phyloP scores from a whole-genome alignment of 2,329 filamentous ascomycete species.

The Aspergillus tubingensis region DNA sequence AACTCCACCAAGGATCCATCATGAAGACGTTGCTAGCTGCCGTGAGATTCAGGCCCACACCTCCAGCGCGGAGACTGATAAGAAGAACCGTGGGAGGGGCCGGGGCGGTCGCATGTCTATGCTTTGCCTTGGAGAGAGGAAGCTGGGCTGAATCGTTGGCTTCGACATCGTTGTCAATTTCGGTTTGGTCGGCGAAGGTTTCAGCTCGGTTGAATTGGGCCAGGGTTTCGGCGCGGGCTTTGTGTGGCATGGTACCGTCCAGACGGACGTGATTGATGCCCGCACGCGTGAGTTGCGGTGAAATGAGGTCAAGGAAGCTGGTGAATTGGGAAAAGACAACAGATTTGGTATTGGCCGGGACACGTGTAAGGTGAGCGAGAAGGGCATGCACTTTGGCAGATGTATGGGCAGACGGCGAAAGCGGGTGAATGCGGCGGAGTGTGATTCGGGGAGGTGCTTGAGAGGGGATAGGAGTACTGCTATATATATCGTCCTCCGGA shows the following conservation, averaged over 20 bases:
- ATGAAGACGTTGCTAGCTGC: slow-evolving; percentile 88
- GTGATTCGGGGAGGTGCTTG: slow-evolving; percentile 55
- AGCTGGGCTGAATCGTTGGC: slow-evolving; percentile 20
- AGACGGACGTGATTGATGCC: slow-evolving; percentile 82
- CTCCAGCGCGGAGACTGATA: slow-evolving; percentile 83
- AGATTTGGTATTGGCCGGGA: slow-evolving; percentile 76
- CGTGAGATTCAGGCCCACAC: slow-evolving; percentile 90
- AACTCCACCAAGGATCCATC: slow-evolving; percentile 99
- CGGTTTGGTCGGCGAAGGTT: slow-evolving; percentile 35
- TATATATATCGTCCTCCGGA: slow-evolving; percentile 43
- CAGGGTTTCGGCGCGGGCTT: slow-evolving; percentile 76
- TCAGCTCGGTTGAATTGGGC: slow-evolving; percentile 64
- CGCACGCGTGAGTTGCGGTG: slow-evolving; percentile 71
- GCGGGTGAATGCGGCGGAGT: slow-evolving; percentile 61
- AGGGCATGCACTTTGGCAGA: slow-evolving; percentile 87
- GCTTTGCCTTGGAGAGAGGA: not conserved
- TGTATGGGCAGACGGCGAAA: slow-evolving; percentile 59
- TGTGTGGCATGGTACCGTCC: slow-evolving; percentile 87
- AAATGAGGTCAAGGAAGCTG: slow-evolving; percentile 88
- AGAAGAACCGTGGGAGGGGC: slow-evolving; percentile 62
- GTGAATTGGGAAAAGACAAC: slow-evolving; percentile 98
- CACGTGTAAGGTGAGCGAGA: slow-evolving; percentile 69
- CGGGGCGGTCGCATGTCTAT: slow-evolving; percentile 12
- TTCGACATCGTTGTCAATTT: slow-evolving; percentile 37
- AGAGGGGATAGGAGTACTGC: slow-evolving; percentile 40